Evolutionary conservation across 768 basidiomycete genomes (phyloP), one percentile per base, ranked within the genome.

Genomic region (Leucosporidium scottii): DNA sequence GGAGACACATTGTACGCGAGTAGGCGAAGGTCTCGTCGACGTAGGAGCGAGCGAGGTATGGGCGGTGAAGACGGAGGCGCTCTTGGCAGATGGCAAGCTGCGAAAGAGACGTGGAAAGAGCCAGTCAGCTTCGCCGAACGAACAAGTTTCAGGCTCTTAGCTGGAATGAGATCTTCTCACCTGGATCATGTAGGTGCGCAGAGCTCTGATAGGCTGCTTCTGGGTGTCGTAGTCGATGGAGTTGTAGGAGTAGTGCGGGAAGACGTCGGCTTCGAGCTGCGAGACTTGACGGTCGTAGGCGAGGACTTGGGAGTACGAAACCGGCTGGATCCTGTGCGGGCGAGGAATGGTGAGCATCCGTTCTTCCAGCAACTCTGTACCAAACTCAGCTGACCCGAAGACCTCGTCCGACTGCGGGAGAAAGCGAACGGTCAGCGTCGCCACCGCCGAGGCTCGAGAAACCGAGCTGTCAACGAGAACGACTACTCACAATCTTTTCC

Each of bases 31-130:
- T 25, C 44, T 23, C 23, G 56, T 64, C 56, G 30, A 17, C 12
- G 47, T n/a, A 49, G 31, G 44, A 23, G 15, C 62, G 62, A 15
- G 55, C 39, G 30, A 57, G 62, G 55, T 58, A 64, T 1, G 62
- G 62, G 3, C 62, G 62, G 54, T 64, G 62, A 1, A 64, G 62
- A 20, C 62, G 62, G 13, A 64, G 28, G 15, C 27, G 28, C n/a
- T 64, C 62, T 27, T 64, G 62, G 3, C 9, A 28, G 56, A 64
- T 15, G 47, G 21, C 54, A 15, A 64, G 62, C 55, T 44, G 39
- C 15, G 39, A 44, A 17, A 9, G 39, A 12, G 39, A 15, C 8
- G 39, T 8, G 48, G 21, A 30, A 10, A 30, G 30, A 28, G 28
- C 31, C 12, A 50, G 60, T 61, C 21, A 51, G 49, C 23, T 27